Evolutionary conservation across 345 rosid species (phyloP).

Genomic region (Syzygium jambos): DNA sequence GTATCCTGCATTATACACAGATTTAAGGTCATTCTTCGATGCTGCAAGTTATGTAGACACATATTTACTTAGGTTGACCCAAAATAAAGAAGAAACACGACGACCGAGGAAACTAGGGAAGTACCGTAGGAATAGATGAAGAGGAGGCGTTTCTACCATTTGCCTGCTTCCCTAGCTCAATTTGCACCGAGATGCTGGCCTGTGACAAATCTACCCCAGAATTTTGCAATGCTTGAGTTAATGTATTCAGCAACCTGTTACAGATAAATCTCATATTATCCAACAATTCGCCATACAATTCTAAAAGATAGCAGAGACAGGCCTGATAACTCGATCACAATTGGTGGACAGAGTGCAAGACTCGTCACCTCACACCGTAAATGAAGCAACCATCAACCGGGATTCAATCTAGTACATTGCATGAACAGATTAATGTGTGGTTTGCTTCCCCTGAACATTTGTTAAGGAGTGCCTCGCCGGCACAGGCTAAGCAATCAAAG

Average conservation of each 20-base stretch:
- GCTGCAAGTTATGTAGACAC: background rate
- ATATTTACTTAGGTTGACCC: background rate
- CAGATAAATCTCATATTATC: background rate
- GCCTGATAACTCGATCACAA: background rate
- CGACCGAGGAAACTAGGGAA: background rate
- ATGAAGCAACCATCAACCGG: background rate
- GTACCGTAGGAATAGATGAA: conserved; percentile 26
- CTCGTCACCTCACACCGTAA: background rate
- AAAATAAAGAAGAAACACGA: background rate
- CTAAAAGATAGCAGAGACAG: background rate
- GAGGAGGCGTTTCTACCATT: conserved; percentile 3
- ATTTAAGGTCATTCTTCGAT: background rate
- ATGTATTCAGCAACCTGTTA: conserved; percentile 63
- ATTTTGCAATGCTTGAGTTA: conserved; percentile 71
- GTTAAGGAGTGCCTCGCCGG: background rate
- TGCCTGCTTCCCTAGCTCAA: conserved; percentile 68
- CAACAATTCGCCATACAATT: background rate
- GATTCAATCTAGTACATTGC: background rate
- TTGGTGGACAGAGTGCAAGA: background rate
- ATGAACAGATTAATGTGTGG: background rate
- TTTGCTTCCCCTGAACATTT: background rate
- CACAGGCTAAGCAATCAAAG: background rate
- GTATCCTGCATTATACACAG: conserved; percentile 14
- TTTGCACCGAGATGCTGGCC: conserved; percentile 85
- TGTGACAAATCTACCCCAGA: conserved; percentile 87